A percentile compares a stretch with the other conserved stretches of the same genome.
These are phyloP conservation scores for Hevea brasiliensis DNA, from an alignment of 345 rosid genomes.

Conservation along the genomic window DNA sequence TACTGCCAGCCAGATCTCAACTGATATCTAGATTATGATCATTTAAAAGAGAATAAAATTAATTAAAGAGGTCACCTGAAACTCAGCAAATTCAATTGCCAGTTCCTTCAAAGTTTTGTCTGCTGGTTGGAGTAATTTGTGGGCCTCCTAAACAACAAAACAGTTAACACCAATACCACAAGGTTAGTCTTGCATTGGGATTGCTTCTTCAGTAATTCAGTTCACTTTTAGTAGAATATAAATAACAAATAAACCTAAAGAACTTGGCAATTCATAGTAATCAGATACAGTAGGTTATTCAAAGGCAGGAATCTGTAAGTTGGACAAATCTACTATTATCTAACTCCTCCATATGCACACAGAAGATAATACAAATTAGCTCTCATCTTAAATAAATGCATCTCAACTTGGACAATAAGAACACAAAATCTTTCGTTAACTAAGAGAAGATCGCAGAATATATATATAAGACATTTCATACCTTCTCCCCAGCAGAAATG, in stretches of 20 bases:
- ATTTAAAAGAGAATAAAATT: slow-evolving; percentile 6
- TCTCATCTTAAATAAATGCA: background rate
- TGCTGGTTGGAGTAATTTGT: slow-evolving; percentile 89
- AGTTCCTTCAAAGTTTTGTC: slow-evolving; percentile 85
- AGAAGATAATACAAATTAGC: background rate
- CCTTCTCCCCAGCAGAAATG: slow-evolving; percentile 86
- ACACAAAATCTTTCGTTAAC: too few species aligned
- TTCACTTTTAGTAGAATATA: too few species aligned
- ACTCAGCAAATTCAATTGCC: slow-evolving; percentile 99
- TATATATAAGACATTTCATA: slow-evolving; percentile 14
- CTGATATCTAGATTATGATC: background rate
- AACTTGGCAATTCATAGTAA: too few species aligned
- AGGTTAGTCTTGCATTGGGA: background rate
- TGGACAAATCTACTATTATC: background rate
- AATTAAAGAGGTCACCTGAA: slow-evolving; percentile 55
- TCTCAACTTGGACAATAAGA: too few species aligned
- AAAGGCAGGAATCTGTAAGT: too few species aligned
- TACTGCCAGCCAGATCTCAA: background rate
- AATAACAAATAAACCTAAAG: too few species aligned
- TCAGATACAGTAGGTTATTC: too few species aligned
- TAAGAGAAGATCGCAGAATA: background rate
- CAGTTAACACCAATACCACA: background rate
- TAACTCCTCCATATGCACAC: background rate
- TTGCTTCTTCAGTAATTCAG: background rate
- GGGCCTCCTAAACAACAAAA: slow-evolving; percentile 63